Evolutionary conservation across 2,329 filamentous ascomycete species (phyloP).

Genomic region (Talaromyces sp.): DNA sequence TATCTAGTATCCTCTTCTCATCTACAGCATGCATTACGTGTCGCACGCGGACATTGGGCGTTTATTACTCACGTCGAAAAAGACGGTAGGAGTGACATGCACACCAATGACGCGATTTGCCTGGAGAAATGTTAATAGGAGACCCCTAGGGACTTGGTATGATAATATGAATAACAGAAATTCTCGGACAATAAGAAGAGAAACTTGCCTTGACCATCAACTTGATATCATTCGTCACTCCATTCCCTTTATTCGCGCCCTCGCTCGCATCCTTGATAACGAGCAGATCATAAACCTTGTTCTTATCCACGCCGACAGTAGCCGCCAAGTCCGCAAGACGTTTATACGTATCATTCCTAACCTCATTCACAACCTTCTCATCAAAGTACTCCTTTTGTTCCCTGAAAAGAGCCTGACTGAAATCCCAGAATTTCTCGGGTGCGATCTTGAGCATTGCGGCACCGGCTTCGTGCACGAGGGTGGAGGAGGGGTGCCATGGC

Average conservation of each 20-base stretch:
- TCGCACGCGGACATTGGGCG: background rate
- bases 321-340: slow-evolving; percentile 73
- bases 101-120: slow-evolving; percentile 71
- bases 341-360: slow-evolving; percentile 78
- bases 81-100: slow-evolving; percentile 86
- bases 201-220: slow-evolving; percentile 67
- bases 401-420: slow-evolving; percentile 67
- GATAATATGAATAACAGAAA: background rate
- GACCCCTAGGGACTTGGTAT: slow-evolving; percentile 4
- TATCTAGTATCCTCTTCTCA: background rate
- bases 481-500: slow-evolving; percentile 89
- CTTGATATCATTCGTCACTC: slow-evolving; percentile 82
- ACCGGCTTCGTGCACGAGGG: slow-evolving; percentile 69
- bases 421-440: slow-evolving; percentile 75
- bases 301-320: slow-evolving; percentile 66
- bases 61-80: slow-evolving; percentile 64
- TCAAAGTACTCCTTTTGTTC: slow-evolving; percentile 81
- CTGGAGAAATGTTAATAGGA: slow-evolving; percentile 29
- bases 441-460: slow-evolving; percentile 72
- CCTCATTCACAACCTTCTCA: slow-evolving; percentile 77
- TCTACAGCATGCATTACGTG: background rate
- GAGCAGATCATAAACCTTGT: slow-evolving; percentile 67
- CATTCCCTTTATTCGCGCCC: slow-evolving; percentile 75
- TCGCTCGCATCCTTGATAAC: slow-evolving; percentile 63
- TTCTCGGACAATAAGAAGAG: background rate